Conservation (phyloP, 331 rosid genomes). For the Quercus tomentella region DNA sequence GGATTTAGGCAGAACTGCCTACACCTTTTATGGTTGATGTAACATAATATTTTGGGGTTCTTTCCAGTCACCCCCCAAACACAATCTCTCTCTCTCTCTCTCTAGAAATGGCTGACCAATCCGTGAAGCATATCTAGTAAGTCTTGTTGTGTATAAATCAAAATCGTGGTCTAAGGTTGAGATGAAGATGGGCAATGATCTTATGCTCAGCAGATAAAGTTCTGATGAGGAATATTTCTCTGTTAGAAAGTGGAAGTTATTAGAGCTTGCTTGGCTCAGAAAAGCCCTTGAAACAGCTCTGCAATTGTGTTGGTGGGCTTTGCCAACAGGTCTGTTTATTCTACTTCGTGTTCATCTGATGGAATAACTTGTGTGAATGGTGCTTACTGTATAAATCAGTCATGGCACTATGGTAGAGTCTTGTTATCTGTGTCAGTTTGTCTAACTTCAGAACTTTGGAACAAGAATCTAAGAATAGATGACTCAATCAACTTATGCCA, state of each 20-base stretch:
- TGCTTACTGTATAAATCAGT: not conserved
- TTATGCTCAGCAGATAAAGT: conserved; percentile 23
- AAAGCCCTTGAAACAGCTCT: conserved; percentile 88
- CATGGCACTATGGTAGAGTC: not conserved
- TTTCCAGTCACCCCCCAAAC: not conserved
- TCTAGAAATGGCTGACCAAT: too few species aligned
- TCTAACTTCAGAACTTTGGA: not conserved
- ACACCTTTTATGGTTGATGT: not conserved
- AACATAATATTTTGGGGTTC: not conserved
- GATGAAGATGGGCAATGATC: conserved; percentile 25
- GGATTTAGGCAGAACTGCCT: not conserved
- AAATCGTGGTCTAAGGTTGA: conserved; percentile 22
- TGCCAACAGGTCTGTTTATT: conserved; percentile 74
- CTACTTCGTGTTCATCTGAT: conserved; percentile 17
- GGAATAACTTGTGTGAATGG: not conserved
- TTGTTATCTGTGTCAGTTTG: not conserved
- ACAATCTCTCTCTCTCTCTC: too few species aligned
- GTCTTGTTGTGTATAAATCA: too few species aligned
- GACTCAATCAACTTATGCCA: not conserved
- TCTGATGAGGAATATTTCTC: conserved; percentile 50
- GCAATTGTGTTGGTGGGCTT: conserved; percentile 80
- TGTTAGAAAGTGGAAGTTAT: conserved; percentile 31
- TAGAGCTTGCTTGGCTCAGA: conserved; percentile 47
- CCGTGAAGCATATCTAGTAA: too few species aligned
- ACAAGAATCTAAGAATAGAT: not conserved